Base-by-base conservation (phyloP, 768 basidiomycete species). In the Xerocomellus intermedius region DNA sequence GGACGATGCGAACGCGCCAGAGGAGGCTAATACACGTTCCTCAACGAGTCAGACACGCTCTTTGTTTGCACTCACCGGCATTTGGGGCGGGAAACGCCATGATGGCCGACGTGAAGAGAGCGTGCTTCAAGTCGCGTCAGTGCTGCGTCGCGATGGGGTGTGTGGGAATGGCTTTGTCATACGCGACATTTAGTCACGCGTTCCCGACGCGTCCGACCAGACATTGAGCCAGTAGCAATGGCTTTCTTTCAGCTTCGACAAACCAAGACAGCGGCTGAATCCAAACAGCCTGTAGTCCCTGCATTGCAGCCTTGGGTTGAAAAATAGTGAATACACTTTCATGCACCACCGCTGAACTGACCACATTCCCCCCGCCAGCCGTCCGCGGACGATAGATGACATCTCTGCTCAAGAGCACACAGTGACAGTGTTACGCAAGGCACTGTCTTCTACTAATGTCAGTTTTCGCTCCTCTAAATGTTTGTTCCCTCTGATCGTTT, bases 391-490 rank as follows among this genome's bases (percentile, higher is more conserved):
- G 21, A 98, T 99, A 58, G 93, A 97, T 65, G 97, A 99, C 70
- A 86, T 99, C 46, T 93, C 96, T 36, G 90, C 96, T 1, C 97
- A 99, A 70, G 97, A 98, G 48, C 92, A 99, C 70, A 97, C 94
- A 0, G 87, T 98, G 45, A 85, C 89, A 0, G 94, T 99, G 1
- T 78, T 99, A 22, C 81, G 80, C 44, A 98, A 96, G 75, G 92
- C 96, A 0, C 76, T 99, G 42, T 86, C 85, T 0, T 95, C 92
- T 13, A 88, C 93, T 28, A 99, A 99, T 76, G 96, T 97, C 66
- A 8, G 48, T n/a, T 4, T 41, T 7, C 2, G 7, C 33, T 47
- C n/a, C 26, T 21, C 26, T 12, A 3, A 13, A 16, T 32, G 5
- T 30, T 22, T 16, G 2, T 13, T 17, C n/a, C 21, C 5, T 45